A percentile compares a stretch with the other conserved stretches of the same genome.
Evolutionary conservation across 352 stramenopile genomes (phyloP).

Genomic region (Phytophthora pisi): DNA sequence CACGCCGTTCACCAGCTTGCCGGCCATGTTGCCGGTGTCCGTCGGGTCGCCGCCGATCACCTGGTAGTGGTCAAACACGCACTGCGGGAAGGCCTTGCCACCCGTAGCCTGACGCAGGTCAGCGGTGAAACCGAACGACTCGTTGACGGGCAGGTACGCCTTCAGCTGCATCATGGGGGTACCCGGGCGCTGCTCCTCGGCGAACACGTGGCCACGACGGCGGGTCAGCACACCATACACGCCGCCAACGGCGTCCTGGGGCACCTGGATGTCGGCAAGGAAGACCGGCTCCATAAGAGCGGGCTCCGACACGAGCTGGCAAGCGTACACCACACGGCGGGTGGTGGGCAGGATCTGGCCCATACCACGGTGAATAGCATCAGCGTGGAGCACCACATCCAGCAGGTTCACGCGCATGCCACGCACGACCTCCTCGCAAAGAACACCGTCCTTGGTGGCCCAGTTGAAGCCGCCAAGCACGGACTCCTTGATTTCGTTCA

Average conservation of each 20-base stretch:
- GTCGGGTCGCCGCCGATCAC: conserved; percentile 94
- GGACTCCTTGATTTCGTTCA: conserved; percentile 99
- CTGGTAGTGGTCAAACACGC: conserved; percentile 99
- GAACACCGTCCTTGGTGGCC: conserved; percentile 97
- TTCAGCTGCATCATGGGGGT: conserved; percentile 99
- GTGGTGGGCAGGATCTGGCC: conserved; percentile 99
- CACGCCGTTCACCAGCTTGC: conserved; percentile 94
- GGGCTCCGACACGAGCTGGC: conserved; percentile 94
- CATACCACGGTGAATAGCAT: conserved; percentile 99
- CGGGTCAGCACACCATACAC: conserved; percentile 99
- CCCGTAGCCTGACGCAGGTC: conserved; percentile 98
- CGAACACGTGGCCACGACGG: conserved; percentile 99
- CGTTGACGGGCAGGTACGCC: conserved; percentile 99
- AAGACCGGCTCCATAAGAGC: conserved; percentile 99
- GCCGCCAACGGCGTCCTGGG: conserved; percentile 98
- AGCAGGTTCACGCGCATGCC: conserved; percentile 98
- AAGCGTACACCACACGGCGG: conserved; percentile 98
- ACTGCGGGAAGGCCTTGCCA: conserved; percentile 99
- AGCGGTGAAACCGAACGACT: conserved; percentile 99
- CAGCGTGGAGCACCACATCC: conserved; percentile 99
- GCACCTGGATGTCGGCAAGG: conserved; percentile 98
- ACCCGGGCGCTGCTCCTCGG: conserved; percentile 97
- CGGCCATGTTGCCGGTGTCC: conserved; percentile 92
- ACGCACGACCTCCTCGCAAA: conserved; percentile 98
- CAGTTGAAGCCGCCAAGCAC: conserved; percentile 99